Evolutionary conservation across 495 filamentous ascomycete genomes (phyloP).

Genomic region (Aspergillus nanangensis): DNA sequence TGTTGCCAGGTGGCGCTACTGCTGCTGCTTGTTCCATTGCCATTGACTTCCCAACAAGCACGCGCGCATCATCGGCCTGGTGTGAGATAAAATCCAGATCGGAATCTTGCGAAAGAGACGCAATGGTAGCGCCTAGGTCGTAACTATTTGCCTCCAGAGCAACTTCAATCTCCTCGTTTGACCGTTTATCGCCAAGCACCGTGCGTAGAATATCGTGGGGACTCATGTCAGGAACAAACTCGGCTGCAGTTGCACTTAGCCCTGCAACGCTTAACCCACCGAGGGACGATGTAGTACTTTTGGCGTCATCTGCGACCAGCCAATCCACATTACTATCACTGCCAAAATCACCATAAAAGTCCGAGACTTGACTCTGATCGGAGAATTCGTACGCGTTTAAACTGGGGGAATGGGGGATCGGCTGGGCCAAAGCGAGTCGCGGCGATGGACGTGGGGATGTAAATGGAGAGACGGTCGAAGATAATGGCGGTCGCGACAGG

Average conservation of each 20-base stretch:
- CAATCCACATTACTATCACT: constrained; percentile 89
- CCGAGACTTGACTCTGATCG: constrained; percentile 66
- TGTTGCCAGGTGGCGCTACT: constrained; percentile 64
- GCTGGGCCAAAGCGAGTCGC: constrained; percentile 82
- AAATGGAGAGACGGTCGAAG: constrained; percentile 70
- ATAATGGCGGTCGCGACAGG: constrained; percentile 58
- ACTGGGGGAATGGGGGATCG: constrained; percentile 95
- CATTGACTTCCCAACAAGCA: constrained; percentile 91
- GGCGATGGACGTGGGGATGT: constrained; percentile 92
- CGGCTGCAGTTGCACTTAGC: constrained; percentile 74
- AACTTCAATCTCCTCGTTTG: constrained; percentile 89
- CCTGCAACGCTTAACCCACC: constrained; percentile 56
- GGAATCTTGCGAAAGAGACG: constrained; percentile 68
- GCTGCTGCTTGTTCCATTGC: constrained; percentile 64
- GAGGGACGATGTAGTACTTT: constrained; percentile 70
- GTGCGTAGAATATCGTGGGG: constrained; percentile 97
- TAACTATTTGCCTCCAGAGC: constrained; percentile 87
- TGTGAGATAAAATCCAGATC: constrained; percentile 27
- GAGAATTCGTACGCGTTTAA: constrained; percentile 92
- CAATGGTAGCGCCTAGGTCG: constrained; percentile 86
- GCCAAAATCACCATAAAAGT: constrained; percentile 87
- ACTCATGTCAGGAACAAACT: constrained; percentile 87
- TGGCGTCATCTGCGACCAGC: constrained; percentile 87
- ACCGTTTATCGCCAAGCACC: constrained; percentile 81
- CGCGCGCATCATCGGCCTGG: constrained; percentile 38